Evolutionary conservation across 2,329 filamentous ascomycete species (phyloP).

Genomic region (Fusarium virguliforme): DNA sequence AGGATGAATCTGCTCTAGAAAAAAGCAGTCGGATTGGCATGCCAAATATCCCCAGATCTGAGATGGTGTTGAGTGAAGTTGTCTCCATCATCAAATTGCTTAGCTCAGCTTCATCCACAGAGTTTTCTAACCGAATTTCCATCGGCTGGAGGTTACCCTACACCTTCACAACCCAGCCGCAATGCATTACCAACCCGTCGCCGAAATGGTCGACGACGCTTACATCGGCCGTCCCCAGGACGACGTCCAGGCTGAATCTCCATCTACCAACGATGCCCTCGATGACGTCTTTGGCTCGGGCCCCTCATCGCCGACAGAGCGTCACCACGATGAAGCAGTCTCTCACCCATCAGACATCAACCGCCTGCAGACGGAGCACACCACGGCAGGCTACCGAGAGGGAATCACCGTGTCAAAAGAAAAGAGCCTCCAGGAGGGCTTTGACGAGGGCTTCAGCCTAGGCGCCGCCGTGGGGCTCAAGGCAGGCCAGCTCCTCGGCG

Average conservation of each 20-base stretch:
- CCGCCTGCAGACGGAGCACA: conserved; percentile 81
- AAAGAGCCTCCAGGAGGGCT: conserved; percentile 84
- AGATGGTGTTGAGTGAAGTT: background rate
- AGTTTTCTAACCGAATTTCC: background rate
- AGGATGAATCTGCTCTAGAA: no score
- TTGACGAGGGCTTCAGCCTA: conserved; percentile 90
- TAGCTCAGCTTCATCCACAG: background rate
- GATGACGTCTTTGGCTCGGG: conserved; percentile 59
- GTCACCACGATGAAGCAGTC: conserved; percentile 14
- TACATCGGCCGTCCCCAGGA: conserved; percentile 46
- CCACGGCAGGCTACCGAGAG: conserved; percentile 91
- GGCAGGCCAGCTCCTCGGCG: conserved; percentile 82
- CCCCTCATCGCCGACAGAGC: conserved; percentile 44
- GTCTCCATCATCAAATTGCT: background rate
- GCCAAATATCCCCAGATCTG: no score
- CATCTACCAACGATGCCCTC: conserved; percentile 49
- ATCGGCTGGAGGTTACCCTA: conserved; percentile 16
- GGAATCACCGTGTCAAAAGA: conserved; percentile 85
- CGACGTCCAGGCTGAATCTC: conserved; percentile 25
- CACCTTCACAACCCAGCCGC: conserved; percentile 19
- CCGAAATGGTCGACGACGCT: conserved; percentile 50
- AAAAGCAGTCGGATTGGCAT: no score
- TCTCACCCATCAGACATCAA: conserved; percentile 76
- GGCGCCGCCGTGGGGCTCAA: conserved; percentile 85
- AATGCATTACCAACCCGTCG: conserved; percentile 58